phyloP scores from a whole-genome alignment of 2,329 filamentous ascomycete genomes.

The Dryadomyces sulphureus region DNA sequence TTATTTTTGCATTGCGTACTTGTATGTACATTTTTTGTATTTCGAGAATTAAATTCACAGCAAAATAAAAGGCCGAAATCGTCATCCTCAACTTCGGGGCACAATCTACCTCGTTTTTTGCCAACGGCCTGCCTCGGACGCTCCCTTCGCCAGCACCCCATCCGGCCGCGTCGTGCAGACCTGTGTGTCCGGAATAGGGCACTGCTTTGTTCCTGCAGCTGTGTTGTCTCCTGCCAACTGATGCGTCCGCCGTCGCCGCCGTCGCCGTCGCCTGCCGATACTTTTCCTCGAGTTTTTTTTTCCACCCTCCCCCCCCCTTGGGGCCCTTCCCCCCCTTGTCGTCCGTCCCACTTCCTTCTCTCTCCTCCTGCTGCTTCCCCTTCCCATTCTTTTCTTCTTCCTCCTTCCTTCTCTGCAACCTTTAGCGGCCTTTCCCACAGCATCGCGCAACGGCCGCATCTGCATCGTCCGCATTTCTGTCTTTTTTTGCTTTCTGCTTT shows the following conservation, averaged over 20 bases:
- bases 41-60: too few relatives aligned
- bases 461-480: not conserved
- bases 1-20: not conserved
- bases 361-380: not conserved
- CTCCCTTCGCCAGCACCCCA: too few relatives aligned
- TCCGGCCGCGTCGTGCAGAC: too few relatives aligned
- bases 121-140: not conserved
- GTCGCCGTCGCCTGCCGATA: constrained; percentile 1
- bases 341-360: not conserved
- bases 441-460: not conserved
- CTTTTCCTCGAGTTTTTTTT: not conserved
- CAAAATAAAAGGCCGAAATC: too few relatives aligned
- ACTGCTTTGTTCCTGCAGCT: not conserved
- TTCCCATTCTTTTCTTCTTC: not conserved
- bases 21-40: not conserved
- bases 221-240: not conserved
- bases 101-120: not conserved
- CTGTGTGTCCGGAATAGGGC: too few relatives aligned
- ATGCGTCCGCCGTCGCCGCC: not conserved
- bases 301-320: not conserved
- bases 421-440: not conserved
- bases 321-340: not conserved
- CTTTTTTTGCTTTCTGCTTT: not conserved
- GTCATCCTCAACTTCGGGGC: too few relatives aligned
- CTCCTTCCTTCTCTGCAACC: not conserved